phyloP scores from a whole-genome alignment of 2,329 filamentous ascomycete genomes.

The Dactylella cylindrospora region DNA sequence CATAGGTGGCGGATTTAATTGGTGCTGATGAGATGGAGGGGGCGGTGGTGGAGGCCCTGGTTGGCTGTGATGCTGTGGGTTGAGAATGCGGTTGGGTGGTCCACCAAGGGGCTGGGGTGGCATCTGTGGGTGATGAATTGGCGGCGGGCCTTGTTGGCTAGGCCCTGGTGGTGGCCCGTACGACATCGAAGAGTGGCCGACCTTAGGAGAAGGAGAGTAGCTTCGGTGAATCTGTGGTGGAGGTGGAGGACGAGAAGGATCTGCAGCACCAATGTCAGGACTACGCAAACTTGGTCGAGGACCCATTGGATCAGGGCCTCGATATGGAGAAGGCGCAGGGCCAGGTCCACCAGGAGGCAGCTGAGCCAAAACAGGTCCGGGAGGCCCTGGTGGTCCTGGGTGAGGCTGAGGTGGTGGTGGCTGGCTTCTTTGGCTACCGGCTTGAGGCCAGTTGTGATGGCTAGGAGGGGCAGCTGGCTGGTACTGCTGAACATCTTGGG shows the following conservation, averaged over 20 bases:
- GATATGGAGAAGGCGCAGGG: slow-evolving; percentile 47
- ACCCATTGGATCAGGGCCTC: slow-evolving; percentile 50
- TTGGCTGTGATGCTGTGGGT: slow-evolving; percentile 49
- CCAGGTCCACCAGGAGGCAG: slow-evolving; percentile 45
- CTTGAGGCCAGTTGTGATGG: slow-evolving; percentile 64
- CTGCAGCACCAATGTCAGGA: slow-evolving; percentile 45
- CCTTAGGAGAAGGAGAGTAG: slow-evolving; percentile 47
- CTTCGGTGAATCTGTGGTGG: slow-evolving; percentile 53
- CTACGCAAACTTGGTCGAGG: slow-evolving; percentile 47
- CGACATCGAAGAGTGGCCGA: slow-evolving; percentile 50
- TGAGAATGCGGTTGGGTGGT: slow-evolving; percentile 54
- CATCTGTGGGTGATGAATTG: slow-evolving; percentile 54
- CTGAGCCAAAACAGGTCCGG: slow-evolving; percentile 56
- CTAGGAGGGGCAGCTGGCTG: slow-evolving; percentile 79
- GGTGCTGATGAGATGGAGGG: slow-evolving; percentile 46
- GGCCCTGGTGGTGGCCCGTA: slow-evolving; percentile 59
- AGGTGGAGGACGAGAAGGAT: slow-evolving; percentile 52
- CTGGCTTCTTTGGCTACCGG: slow-evolving; percentile 72
- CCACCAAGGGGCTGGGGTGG: slow-evolving; percentile 55
- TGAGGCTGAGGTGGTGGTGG: slow-evolving; percentile 67
- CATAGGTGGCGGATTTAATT: slow-evolving; percentile 60
- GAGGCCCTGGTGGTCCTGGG: slow-evolving; percentile 51
- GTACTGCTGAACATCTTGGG: slow-evolving; percentile 93
- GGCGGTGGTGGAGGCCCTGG: slow-evolving; percentile 53
- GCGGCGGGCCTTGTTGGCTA: slow-evolving; percentile 49